Evolutionary conservation across 192 early-diverging fungal species (phyloP), one percentile per base, ranked within the genome.

Genomic region (Thamnidium elegans): DNA sequence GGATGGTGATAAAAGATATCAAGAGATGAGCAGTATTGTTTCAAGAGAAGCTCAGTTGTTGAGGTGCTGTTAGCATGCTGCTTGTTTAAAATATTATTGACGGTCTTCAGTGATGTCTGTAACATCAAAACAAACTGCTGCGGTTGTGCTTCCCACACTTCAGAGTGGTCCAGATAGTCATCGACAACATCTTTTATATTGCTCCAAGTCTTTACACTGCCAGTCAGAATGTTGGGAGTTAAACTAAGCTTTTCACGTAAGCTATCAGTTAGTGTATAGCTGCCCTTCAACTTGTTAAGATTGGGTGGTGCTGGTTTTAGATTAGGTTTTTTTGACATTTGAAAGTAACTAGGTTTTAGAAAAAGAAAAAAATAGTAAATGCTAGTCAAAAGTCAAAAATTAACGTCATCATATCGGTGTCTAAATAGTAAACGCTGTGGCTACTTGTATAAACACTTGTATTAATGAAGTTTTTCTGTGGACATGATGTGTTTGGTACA

Each of bases 21-120:
- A 31, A 30, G 51, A 53, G 26, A 31, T 53, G 23, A 53, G 51
- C 51, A 53, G 51, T 53, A 53, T 53, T 53, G 26, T 8, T 53
- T 53, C 51, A 53, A 53, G 51, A 53, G 51, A 53, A 53, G 51
- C 51, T 53, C 51, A 53, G 23, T 53, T 53, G 6, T 53, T 53
- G 23, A 31, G 23, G 21, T 31, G 20, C 51, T 30, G 51, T 7
- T 53, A 30, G 51, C 51, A 53, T n/a, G 51, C 23, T 53, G 51
- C 51, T 53, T 53, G 51, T 21, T 30, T 53, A 53, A 30, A 53
- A 4, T 31, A 31, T 31, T 21, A 53, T 53, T 21, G 23, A 53
- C 30, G 20, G 51, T 53, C 20, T 53, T 53, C 51, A 21, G n/a
- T 53, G 51, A 31, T 53, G 23, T 53, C 23, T 53, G 51, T 53